These are phyloP conservation scores for Chenopodium formosanum DNA, from an alignment of 148 eudicot species.

Conservation along the genomic window DNA sequence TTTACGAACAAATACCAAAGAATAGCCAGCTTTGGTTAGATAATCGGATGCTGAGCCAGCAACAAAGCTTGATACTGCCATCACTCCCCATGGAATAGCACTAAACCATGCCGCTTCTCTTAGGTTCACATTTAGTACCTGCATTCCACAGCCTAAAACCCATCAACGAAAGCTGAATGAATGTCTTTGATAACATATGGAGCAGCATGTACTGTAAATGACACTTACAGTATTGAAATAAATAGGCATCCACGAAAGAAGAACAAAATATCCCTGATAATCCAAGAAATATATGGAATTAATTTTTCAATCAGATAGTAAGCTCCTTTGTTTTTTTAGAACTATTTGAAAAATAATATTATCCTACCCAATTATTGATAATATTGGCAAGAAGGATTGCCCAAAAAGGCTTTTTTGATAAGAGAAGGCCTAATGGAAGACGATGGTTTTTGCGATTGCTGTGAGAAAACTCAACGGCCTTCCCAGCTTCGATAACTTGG, in stretches of 20 bases:
- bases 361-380: conserved; percentile 88
- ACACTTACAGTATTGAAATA: conserved; percentile 83
- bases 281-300: neutral
- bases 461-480: conserved; percentile 33
- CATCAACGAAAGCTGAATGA: neutral
- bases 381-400: conserved; percentile 82
- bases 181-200: neutral
- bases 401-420: conserved; percentile 89
- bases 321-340: neutral
- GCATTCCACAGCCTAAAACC: neutral
- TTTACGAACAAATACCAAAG: conserved; percentile 69
- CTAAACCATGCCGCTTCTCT: conserved; percentile 99
- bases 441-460: conserved; percentile 40
- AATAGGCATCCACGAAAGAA: conserved; percentile 97
- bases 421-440: conserved; percentile 35
- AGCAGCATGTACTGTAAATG: conserved; percentile 4
- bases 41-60: conserved; percentile 82
- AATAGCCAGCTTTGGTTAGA: conserved; percentile 62
- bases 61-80: conserved; percentile 84
- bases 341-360: neutral
- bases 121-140: conserved; percentile 83
- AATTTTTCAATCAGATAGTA: neutral
- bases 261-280: conserved; percentile 94
- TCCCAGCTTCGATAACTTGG: conserved; percentile 68
- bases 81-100: conserved; percentile 95